phyloP scores from a whole-genome alignment of 163 green algal species.

The Chlamydomonas reinhardtii region DNA sequence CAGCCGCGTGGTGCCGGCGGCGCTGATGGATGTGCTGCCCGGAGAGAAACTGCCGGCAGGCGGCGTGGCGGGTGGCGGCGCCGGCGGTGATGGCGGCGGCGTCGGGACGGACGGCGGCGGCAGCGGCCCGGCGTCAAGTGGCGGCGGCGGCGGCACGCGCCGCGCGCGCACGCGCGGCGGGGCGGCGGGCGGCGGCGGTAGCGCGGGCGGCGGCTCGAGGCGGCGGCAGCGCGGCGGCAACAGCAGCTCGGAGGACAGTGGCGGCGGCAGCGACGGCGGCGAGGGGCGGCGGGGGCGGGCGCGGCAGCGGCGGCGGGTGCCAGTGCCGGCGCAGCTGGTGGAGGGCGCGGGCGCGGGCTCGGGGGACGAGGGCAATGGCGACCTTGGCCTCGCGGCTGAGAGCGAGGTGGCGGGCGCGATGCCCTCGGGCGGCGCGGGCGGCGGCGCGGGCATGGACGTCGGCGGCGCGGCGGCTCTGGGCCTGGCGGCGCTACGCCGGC shows the following conservation, averaged over 20 bases:
- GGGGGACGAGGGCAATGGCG: not conserved
- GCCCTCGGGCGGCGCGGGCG: not conserved
- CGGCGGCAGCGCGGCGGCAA: not conserved
- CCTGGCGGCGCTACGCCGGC: conserved; percentile 28
- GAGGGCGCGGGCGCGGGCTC: not conserved
- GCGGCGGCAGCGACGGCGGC: not conserved
- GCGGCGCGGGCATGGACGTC: not conserved
- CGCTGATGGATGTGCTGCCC: not conserved
- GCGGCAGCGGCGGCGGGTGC: not conserved
- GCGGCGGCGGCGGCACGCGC: not conserved
- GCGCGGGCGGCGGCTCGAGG: too few relatives aligned
- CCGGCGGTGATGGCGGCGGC: not conserved
- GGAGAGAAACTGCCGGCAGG: not conserved
- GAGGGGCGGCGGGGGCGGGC: not conserved
- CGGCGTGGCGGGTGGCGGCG: not conserved
- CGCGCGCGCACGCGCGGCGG: not conserved
- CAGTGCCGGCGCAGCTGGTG: not conserved
- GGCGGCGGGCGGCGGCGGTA: not conserved
- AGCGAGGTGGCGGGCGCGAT: not conserved
- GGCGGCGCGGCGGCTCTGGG: conserved; percentile 5
- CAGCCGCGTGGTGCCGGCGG: conserved; percentile 21
- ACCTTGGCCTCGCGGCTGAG: not conserved
- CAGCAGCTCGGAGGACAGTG: not conserved
- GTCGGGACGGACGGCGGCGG: not conserved
- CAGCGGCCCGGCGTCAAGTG: not conserved